Base-by-base conservation (phyloP, 768 basidiomycete species). In the Lentinula guzmanii region DNA sequence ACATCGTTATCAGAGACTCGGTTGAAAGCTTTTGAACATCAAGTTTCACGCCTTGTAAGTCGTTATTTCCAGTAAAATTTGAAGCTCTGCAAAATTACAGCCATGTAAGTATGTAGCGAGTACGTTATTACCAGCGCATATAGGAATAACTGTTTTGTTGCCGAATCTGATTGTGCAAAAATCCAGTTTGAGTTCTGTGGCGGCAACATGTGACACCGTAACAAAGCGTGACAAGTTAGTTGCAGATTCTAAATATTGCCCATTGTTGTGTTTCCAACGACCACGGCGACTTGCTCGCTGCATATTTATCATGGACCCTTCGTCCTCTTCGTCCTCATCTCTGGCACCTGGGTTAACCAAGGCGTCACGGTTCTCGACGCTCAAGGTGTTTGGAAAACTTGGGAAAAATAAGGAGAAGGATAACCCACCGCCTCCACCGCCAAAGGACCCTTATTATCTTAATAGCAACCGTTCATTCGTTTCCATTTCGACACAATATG, bases 361-460 rank as follows among this genome's bases (percentile, higher is more conserved):
- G 31, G 24, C 55, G 41, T 64, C 65, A 15, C 59, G 67, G 18
- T 68, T 68, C 61, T 68, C 68, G 41, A 65, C 65, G 37, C 56
- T 68, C 2, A 57, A 62, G 52, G 63, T 65, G 21, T 65, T 68
- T 52, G 56, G 61, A 33, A 58, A 58, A 42, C 35, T 53, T 21
- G 54, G 54, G 18, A 45, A 42, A 35, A 57, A 58, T 61, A 67
- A 65, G 48, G 55, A 64, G 39, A 39, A 46, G 24, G 65, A 60
- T 58, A 62, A 15, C 34, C 84, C 86, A 0, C 85, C 86, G 0
- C 83, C 82, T 6, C 82, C 76, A 1, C 88, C 88, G 0, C 87
- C 87, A 43, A 89, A 90, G 71, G 88, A 90, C 65, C 67, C 75
- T 6, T 76, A 76, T 66, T 82, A 83, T 72, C 72, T 80, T 52